Base-by-base conservation (phyloP, 1,139 yeast genomes). In the Candida glucosophila region DNA sequence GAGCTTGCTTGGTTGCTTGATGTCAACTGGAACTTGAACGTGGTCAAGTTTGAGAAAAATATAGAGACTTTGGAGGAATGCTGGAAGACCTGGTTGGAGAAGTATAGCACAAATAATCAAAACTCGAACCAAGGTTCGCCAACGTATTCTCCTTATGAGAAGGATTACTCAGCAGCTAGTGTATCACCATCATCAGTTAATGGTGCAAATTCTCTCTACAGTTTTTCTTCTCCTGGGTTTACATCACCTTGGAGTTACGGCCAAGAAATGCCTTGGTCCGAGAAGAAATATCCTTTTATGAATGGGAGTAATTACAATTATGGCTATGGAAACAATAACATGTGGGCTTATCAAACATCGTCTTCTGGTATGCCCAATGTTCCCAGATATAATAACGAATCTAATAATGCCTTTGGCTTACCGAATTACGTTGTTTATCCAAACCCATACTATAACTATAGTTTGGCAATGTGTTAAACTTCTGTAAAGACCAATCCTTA, bases 1-100 rank as follows among this genome's bases (percentile, higher is more conserved):
- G 98, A 90, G 58, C 69, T 70, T 31, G 63, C 59, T 25, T 90
- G 97, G 96, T 66, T 90, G 28, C 44, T 43, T n/a, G 67, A 59
- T 26, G 47, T 57, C 17, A 54, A 55, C 31, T 71, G 75, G 73
- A 58, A 57, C 34, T 52, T 72, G 32, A 68, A 63, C 34, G 67
- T 61, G 6, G 67, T 60, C 17, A 52, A 51, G 26, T 62, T 56
- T 32, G 66, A 57, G 36, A 38, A 48, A 20, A 63, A 64, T 36
- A 59, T 64, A 28, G 34, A 47, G 20, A 60, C 67, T n/a, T 53
- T 64, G 35, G 67, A 63, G 39, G 65, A 64, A 35, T 64, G 69
- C 38, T 64, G 70, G 69, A 48, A 44, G 19, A 58, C 68, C 14
- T 64, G 70, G 71, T 39, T 60, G 31, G 59, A 52, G 11, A 61